phyloP scores from a whole-genome alignment of 2,329 filamentous ascomycete genomes.

The Golovinomyces cichoracearum region DNA sequence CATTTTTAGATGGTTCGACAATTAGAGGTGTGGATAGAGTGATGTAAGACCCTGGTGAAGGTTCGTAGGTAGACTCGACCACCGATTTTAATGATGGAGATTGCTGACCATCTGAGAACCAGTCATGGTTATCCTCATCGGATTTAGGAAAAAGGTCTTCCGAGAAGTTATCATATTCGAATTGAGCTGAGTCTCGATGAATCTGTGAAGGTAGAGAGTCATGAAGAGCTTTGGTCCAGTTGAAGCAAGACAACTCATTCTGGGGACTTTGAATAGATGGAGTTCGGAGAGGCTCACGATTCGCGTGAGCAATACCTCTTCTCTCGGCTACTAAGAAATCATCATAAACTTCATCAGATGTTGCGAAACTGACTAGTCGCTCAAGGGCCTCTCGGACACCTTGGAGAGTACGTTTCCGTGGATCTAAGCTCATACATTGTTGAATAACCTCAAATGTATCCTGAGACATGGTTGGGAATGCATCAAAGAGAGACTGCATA shows the following conservation, averaged over 20 bases:
- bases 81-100: constrained; percentile 66
- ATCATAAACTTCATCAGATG: constrained; percentile 68
- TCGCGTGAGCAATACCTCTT: constrained; percentile 54
- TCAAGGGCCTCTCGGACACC: constrained; percentile 54
- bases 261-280: constrained; percentile 79
- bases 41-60: constrained; percentile 51
- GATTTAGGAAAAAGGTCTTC: constrained; percentile 72
- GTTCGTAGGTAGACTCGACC: constrained; percentile 54
- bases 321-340: constrained; percentile 76
- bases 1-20: constrained; percentile 22
- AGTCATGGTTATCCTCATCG: constrained; percentile 40
- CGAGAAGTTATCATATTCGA: constrained; percentile 44
- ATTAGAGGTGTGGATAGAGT: constrained; percentile 25
- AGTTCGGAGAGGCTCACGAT: constrained; percentile 83
- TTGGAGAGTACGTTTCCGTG: constrained; percentile 57
- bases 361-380: constrained; percentile 73
- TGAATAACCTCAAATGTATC: constrained; percentile 88
- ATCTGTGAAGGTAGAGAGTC: constrained; percentile 42
- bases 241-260: constrained; percentile 60
- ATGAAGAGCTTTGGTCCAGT: constrained; percentile 79
- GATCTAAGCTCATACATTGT: constrained; percentile 75
- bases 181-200: constrained; percentile 69
- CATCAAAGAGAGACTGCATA: constrained; percentile 86
- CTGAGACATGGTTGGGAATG: constrained; percentile 95
- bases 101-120: constrained; percentile 51